Base-by-base conservation (phyloP, 176 grass and related monocot species). In the Saccharum spontaneum region DNA sequence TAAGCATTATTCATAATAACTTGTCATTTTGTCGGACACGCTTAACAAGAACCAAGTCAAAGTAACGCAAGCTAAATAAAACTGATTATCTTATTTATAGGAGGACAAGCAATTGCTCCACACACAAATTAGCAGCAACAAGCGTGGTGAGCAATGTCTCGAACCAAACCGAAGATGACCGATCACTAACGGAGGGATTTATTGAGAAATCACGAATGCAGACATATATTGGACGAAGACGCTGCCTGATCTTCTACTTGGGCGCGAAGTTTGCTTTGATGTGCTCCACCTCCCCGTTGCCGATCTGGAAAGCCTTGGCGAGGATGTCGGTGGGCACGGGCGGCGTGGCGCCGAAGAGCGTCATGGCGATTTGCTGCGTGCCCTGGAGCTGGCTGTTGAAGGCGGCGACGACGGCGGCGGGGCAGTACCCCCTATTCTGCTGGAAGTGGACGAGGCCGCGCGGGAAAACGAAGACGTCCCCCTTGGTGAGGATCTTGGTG, bases 341-440 rank as follows among this genome's bases (percentile, higher is more conserved):
- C 10, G 92, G 88, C 17, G n/a, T 7, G 33, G 94, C 86, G 2
- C 49, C 79, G 23, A 97, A 94, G 72, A 97, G 92, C n/a, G 88
- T 85, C 60, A 5, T 1, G 67, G 94, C 90, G n/a, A 97, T 89
- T 66, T 34, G 63, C 11, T 90, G 88, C 5, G 92, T 97, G 50
- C 94, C 94, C 46, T 89, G 92, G 23, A 94, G 75, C 86, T 97
- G 94, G 90, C 92, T 94, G 72, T 94, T 94, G 90, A 97, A 97
- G 14, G 24, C 94, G 13, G 92, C 83, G 18, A 97, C 37, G 79
- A 93, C 92, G 0, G 88, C 75, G 76, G 94, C 92, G 0, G 92
- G 55, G 18, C 37, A 15, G 10, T 85, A 0, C 0, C 88, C 94
- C 6, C 73, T 75, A 41, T 97, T 97, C 92, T 92, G 93, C 90